Evolutionary conservation across 108 stramenopile species (phyloP).

Genomic region (Ochromonas danica): DNA sequence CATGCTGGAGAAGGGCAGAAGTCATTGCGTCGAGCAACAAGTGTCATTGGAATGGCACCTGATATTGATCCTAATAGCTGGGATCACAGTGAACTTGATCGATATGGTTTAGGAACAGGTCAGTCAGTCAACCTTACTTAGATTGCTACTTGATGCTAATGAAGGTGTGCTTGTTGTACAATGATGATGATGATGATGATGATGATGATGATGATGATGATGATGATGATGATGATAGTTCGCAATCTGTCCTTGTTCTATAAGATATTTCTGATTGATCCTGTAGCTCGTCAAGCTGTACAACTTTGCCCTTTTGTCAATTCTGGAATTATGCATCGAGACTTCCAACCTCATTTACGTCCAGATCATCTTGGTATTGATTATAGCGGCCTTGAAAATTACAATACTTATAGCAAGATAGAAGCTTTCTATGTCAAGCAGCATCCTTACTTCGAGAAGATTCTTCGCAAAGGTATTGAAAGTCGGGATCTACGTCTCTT

Average conservation of each 20-base stretch:
- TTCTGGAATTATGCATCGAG: slow-evolving; percentile 27
- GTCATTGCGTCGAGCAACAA: slow-evolving; percentile 74
- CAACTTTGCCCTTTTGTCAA: slow-evolving; percentile 35
- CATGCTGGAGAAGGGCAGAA: slow-evolving; percentile 63
- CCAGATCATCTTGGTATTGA: slow-evolving; percentile 25
- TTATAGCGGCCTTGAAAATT: background rate
- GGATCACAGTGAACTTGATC: slow-evolving; percentile 4
- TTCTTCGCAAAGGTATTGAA: background rate
- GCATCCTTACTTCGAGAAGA: background rate
- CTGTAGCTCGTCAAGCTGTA: background rate
- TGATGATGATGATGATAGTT: background rate
- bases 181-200: background rate
- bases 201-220: background rate
- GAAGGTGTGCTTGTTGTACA: background rate
- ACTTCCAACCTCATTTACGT: slow-evolving; percentile 33
- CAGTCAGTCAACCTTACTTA: background rate
- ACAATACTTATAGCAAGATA: slow-evolving; percentile 1
- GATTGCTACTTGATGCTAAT: background rate
- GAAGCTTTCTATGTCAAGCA: background rate
- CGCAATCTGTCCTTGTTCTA: slow-evolving; percentile 11
- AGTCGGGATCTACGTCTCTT: background rate
- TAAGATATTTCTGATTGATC: slow-evolving; percentile 33
- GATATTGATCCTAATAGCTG: slow-evolving; percentile 12
- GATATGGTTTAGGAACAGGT: slow-evolving; percentile 10
- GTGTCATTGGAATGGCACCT: slow-evolving; percentile 73